phyloP scores from a whole-genome alignment of 441 rosid species.

The Jatropha podagrica region DNA sequence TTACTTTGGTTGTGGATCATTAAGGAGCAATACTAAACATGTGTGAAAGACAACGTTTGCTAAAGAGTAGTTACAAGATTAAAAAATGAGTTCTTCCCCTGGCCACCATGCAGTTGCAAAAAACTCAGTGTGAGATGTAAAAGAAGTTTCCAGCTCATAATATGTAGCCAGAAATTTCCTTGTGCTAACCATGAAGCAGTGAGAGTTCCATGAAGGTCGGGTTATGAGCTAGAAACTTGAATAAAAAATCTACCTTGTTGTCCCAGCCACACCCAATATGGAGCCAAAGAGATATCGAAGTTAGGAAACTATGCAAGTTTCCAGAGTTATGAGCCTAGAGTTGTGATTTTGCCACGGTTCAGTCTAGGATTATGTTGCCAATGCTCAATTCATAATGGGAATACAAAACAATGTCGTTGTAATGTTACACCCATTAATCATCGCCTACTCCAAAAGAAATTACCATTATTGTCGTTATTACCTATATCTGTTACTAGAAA shows the following conservation, averaged over 20 bases:
- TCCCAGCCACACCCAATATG: not conserved
- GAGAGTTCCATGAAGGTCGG: not conserved
- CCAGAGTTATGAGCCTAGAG: too few species aligned
- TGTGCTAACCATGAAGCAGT: not conserved
- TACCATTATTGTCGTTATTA: not conserved
- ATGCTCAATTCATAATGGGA: not conserved
- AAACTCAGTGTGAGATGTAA: not conserved
- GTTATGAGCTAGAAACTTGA: not conserved
- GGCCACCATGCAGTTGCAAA: not conserved
- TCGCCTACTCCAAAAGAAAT: not conserved
- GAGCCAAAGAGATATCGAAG: not conserved
- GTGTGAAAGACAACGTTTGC: too few species aligned
- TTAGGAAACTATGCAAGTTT: too few species aligned
- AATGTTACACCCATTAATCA: not conserved
- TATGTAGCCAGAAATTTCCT: not conserved
- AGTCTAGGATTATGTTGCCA: not conserved
- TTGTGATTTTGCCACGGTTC: not conserved
- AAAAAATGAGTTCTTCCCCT: not conserved
- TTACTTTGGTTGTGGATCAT: not conserved
- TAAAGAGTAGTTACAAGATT: too few species aligned
- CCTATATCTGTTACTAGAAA: not conserved
- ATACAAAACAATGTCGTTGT: not conserved
- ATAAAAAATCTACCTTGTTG: not conserved
- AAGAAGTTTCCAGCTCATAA: not conserved
- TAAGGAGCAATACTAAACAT: not conserved